Conservation (phyloP, 495 filamentous ascomycete genomes). For the Cercophora sp. region DNA sequence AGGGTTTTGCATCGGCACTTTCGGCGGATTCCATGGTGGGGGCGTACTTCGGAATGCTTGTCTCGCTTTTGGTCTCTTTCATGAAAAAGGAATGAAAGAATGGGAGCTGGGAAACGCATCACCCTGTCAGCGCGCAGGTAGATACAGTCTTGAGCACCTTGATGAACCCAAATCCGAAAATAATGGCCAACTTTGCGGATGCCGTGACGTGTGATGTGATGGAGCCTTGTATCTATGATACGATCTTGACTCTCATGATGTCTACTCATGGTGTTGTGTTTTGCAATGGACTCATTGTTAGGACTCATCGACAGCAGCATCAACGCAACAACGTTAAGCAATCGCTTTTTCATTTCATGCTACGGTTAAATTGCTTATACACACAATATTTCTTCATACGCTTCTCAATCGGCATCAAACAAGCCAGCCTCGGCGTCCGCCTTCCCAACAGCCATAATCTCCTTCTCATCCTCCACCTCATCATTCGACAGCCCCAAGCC, state of each 20-base stretch:
- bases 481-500: constrained; percentile 81
- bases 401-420: constrained; percentile 42
- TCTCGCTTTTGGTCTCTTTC: constrained; percentile 38
- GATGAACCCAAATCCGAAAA: constrained; percentile 25
- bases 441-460: constrained; percentile 92
- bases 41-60: constrained; percentile 38
- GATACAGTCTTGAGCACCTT: too few relatives aligned
- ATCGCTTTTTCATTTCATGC: background rate
- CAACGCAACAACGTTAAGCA: too few relatives aligned
- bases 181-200: constrained; percentile 11
- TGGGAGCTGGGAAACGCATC: constrained; percentile 33
- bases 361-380: background rate
- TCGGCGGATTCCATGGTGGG: constrained; percentile 36
- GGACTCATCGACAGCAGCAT: too few relatives aligned
- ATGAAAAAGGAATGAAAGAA: constrained; percentile 28
- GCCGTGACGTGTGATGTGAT: background rate
- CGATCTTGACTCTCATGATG: background rate
- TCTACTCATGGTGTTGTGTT: too few relatives aligned
- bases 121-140: constrained; percentile 22
- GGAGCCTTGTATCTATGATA: background rate
- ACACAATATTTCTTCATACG: background rate
- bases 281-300: too few relatives aligned
- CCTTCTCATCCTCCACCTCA: constrained; percentile 88
- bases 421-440: constrained; percentile 71
- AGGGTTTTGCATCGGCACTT: constrained; percentile 29